Conservation (phyloP, 306 rosid genomes). For the Glycine tomentella region DNA sequence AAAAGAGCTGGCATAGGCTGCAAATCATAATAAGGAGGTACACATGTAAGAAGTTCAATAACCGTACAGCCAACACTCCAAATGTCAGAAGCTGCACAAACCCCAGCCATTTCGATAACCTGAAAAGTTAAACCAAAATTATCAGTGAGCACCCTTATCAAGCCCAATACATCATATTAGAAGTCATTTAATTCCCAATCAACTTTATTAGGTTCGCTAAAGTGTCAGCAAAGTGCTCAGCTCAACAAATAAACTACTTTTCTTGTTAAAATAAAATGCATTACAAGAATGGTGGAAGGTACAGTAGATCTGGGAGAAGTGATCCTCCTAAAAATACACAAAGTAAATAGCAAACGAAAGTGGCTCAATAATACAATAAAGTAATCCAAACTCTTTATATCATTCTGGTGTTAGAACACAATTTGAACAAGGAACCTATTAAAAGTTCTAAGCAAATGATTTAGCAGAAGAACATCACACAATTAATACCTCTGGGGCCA, state of each 20-base stretch:
- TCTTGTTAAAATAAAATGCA: slow-evolving; percentile 37
- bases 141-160: slow-evolving; percentile 42
- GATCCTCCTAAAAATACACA: slow-evolving; percentile 20
- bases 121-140: slow-evolving; percentile 54
- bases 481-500: slow-evolving; percentile 96
- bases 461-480: slow-evolving; percentile 34
- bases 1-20: slow-evolving; percentile 99
- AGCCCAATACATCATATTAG: slow-evolving; percentile 37
- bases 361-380: slow-evolving; percentile 25
- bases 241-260: slow-evolving; percentile 20
- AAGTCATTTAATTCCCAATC: slow-evolving; percentile 30
- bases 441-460: slow-evolving; percentile 34
- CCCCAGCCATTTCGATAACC: slow-evolving; percentile 99
- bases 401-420: slow-evolving; percentile 18
- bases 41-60: slow-evolving; percentile 95
- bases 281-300: background rate
- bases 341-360: slow-evolving; percentile 36
- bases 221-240: slow-evolving; percentile 37
- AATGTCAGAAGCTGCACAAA: slow-evolving; percentile 99
- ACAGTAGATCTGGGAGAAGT: slow-evolving; percentile 32
- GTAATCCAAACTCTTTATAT: slow-evolving; percentile 18
- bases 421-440: slow-evolving; percentile 24
- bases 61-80: slow-evolving; percentile 99
- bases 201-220: slow-evolving; percentile 12
- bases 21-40: slow-evolving; percentile 97